Base-by-base conservation (phyloP, 1,284 basidiomycete species). In the Anthracocystis setariae region DNA sequence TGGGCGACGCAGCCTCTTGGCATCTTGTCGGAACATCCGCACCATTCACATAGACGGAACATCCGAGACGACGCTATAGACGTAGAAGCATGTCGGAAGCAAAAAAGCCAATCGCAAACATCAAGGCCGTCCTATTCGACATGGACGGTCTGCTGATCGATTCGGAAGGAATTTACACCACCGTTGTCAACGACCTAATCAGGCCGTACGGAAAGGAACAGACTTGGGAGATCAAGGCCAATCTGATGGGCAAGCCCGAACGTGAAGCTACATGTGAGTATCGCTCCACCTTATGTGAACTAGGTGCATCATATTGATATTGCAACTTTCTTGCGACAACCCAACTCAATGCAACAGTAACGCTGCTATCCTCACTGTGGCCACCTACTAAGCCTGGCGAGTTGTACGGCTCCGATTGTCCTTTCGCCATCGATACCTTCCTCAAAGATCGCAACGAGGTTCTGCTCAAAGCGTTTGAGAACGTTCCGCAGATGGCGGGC, bases 111-210 rank as follows among this genome's bases (percentile, higher is more conserved):
- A 73, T 69, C n/a, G 65, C 71, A 7, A 43, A 56, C 56, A 73
- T 73, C 53, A 65, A 65, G 51, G 76, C 76, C 20, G 72, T 78
- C 33, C 65, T 78, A 40, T 76, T 78, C 44, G 76, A 78, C 48
- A 78, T 78, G 80, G 82, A 83, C 65, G 82, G 82, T 33, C 72
- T 83, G 23, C 67, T 83, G 40, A 76, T 83, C 50, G 81, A 83
- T 50, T 74, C 72, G 24, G 81, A 83, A 45, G 67, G 75, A 39
- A 77, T 82, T 55, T 83, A 83, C 58, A 83, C 82, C 25, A 66
- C 60, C 4, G 79, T 82, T 23, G 82, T 82, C 54, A 83, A 83
- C 51, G 76, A 82, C 35, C 66, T 83, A 7, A 64, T 83, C 23
- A 54, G 40, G 21, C 82, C 81, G 1, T 81, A 81, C 43, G 81